Conservation (phyloP, 805 yeast species). For the Metschnikowia chrysomelidarum region DNA sequence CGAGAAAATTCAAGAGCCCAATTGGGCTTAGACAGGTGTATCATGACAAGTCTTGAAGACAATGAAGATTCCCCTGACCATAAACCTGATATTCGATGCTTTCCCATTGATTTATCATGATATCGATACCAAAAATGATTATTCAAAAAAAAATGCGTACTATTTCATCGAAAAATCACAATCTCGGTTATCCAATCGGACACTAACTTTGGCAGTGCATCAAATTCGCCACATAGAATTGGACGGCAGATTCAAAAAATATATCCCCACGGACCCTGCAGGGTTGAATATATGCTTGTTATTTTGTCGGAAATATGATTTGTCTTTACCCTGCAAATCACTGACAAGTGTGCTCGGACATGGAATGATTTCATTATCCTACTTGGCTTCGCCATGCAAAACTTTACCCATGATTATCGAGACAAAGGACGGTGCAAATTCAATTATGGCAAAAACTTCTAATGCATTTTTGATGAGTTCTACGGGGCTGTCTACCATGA, state of each 20-base stretch:
- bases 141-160: not conserved
- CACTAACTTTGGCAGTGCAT: constrained; percentile 55
- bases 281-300: constrained; percentile 48
- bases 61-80: constrained; percentile 38
- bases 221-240: constrained; percentile 30
- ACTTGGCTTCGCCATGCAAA: constrained; percentile 47
- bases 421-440: constrained; percentile 21
- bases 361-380: constrained; percentile 44
- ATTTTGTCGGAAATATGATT: constrained; percentile 43
- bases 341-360: constrained; percentile 20
- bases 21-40: too few species aligned
- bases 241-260: constrained; percentile 20
- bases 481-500: not conserved
- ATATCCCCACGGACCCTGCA: constrained; percentile 57
- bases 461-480: not conserved
- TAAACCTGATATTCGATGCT: constrained; percentile 45
- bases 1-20: too few species aligned
- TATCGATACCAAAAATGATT: not conserved
- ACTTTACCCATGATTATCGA: constrained; percentile 58
- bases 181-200: not conserved
- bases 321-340: constrained; percentile 39
- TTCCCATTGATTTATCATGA: constrained; percentile 49
- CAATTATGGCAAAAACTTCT: not conserved
- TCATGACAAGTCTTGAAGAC: too few species aligned
- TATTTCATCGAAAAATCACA: not conserved